phyloP scores from a whole-genome alignment of 345 rosid species.

The Brassica incana region DNA sequence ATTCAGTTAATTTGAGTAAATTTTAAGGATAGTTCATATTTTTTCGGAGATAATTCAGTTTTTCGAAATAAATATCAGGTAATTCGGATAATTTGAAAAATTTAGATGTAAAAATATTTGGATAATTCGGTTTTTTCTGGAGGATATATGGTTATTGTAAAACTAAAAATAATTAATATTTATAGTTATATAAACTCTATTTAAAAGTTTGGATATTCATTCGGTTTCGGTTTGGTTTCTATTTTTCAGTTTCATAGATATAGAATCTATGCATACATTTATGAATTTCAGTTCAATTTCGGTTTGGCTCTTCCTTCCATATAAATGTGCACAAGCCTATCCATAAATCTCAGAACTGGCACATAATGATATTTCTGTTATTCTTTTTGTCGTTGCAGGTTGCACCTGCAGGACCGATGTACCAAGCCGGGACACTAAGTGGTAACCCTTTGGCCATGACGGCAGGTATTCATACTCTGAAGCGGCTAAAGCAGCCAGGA shows the following conservation, averaged over 20 bases:
- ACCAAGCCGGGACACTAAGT: slow-evolving; percentile 95
- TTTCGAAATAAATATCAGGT: too few relatives aligned
- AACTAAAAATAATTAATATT: too few relatives aligned
- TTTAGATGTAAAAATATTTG: too few relatives aligned
- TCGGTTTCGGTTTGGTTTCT: not conserved
- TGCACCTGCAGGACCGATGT: slow-evolving; percentile 98
- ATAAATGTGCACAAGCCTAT: too few relatives aligned
- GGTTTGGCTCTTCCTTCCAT: not conserved
- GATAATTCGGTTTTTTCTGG: too few relatives aligned
- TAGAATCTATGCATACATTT: not conserved
- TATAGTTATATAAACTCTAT: too few relatives aligned
- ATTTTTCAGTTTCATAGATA: too few relatives aligned
- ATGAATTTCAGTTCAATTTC: not conserved
- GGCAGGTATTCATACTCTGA: slow-evolving; percentile 82
- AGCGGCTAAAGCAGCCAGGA: slow-evolving; percentile 69
- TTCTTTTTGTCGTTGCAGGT: slow-evolving; percentile 29
- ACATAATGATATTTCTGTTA: not conserved
- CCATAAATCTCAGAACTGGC: not conserved
- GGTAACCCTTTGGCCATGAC: slow-evolving; percentile 98
- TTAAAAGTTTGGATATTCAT: too few relatives aligned
- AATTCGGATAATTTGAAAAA: too few relatives aligned
- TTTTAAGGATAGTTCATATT: too few relatives aligned
- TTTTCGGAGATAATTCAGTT: not conserved
- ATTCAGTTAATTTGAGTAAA: too few relatives aligned
- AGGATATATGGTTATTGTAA: too few relatives aligned